Percentiles rank a stretch among this genome's conserved stretches.
These are phyloP conservation scores for Candida glucosophila DNA, from an alignment of 1,139 yeast genomes.

Conservation along the genomic window DNA sequence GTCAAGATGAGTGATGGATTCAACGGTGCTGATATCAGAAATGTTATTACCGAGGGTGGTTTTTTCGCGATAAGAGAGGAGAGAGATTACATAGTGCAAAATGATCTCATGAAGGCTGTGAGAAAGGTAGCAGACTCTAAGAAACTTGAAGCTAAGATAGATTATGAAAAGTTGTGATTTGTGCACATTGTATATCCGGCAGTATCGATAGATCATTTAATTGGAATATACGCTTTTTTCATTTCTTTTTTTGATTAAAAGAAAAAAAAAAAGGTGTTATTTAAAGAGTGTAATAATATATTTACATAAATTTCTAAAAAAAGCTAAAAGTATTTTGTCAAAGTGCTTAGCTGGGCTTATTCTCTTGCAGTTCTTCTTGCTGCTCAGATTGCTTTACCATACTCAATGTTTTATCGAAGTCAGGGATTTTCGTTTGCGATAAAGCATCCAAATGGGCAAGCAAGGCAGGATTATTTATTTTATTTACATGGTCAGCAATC, in stretches of 20 bases:
- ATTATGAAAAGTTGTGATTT: slow-evolving; percentile 73
- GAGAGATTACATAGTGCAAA: slow-evolving; percentile 87
- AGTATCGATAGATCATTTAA: too few species aligned
- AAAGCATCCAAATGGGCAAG: slow-evolving; percentile 33
- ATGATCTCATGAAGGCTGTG: slow-evolving; percentile 95
- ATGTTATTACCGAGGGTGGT: slow-evolving; percentile 98
- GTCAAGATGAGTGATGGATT: slow-evolving; percentile 98
- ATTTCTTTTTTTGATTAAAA: too few species aligned
- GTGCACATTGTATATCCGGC: too few species aligned
- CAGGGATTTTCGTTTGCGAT: slow-evolving; percentile 21
- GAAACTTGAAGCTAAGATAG: slow-evolving; percentile 94
- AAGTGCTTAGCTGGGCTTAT: slow-evolving; percentile 1
- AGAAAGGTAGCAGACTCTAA: slow-evolving; percentile 95
- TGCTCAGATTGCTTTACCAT: slow-evolving; percentile 7
- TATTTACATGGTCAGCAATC: slow-evolving; percentile 49
- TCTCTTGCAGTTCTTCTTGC: slow-evolving; percentile 1
- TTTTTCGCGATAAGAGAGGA: slow-evolving; percentile 97
- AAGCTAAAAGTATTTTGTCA: too few species aligned
- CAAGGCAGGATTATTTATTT: slow-evolving; percentile 29
- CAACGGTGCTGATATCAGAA: slow-evolving; percentile 98
- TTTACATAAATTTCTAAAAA: too few species aligned
- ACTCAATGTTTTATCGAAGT: slow-evolving; percentile 21
- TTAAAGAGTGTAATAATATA: too few species aligned
- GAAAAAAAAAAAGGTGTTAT: too few species aligned
- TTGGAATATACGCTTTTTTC: too few species aligned